phyloP scores from a whole-genome alignment of 148 eudicot genomes.

The Vaccinium macrocarpon region DNA sequence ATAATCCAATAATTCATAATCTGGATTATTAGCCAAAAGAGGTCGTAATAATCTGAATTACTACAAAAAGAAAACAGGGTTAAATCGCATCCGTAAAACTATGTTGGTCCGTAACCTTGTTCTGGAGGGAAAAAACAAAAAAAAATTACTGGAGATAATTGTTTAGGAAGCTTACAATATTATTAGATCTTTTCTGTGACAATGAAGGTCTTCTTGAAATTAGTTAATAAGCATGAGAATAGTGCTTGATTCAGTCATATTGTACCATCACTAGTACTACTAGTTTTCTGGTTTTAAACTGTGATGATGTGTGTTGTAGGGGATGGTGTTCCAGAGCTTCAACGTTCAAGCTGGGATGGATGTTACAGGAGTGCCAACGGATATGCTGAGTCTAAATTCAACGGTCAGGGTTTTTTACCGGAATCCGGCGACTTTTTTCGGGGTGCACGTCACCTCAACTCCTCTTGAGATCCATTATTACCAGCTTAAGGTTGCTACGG shows the following conservation, averaged over 20 bases:
- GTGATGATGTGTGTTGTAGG: conserved; percentile 35
- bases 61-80: too few relatives aligned
- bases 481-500: conserved; percentile 55
- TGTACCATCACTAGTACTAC: neutral
- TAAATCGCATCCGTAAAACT: too few relatives aligned
- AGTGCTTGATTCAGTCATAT: neutral
- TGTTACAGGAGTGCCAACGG: conserved; percentile 58
- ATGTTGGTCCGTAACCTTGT: too few relatives aligned
- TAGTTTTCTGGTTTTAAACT: neutral
- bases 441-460: conserved; percentile 74
- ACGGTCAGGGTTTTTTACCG: conserved; percentile 58
- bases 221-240: too few relatives aligned
- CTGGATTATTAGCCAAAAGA: too few relatives aligned
- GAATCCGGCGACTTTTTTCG: conserved; percentile 80
- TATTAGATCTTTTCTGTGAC: too few relatives aligned
- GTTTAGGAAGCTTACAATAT: too few relatives aligned
- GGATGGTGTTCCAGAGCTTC: conserved; percentile 51
- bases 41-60: too few relatives aligned
- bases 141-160: too few relatives aligned
- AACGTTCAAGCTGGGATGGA: conserved; percentile 73
- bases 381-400: conserved; percentile 66
- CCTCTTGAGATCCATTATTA: conserved; percentile 58
- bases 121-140: too few relatives aligned
- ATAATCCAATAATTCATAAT: too few relatives aligned
- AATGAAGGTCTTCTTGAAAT: too few relatives aligned